Conservation (phyloP, 805 yeast species). For the Saturnispora kantuleensis region DNA sequence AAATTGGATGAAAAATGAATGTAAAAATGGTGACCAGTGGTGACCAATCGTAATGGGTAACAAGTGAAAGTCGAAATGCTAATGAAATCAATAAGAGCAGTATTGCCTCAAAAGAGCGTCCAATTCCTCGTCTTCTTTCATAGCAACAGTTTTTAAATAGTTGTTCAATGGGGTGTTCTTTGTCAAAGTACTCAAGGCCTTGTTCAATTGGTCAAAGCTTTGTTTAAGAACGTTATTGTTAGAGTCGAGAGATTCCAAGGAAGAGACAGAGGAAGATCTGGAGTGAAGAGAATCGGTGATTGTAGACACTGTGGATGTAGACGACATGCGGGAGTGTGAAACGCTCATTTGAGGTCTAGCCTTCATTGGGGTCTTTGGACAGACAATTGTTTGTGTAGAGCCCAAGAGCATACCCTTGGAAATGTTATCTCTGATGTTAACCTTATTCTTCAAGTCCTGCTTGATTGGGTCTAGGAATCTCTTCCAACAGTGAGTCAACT, state of each 20-base stretch:
- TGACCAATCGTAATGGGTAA: not conserved
- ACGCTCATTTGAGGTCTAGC: not conserved
- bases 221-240: constrained; percentile 4
- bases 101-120: constrained; percentile 27
- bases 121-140: constrained; percentile 26
- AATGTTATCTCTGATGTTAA: constrained; percentile 23
- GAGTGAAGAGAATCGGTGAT: constrained; percentile 18
- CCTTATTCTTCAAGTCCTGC: constrained; percentile 25
- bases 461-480: constrained; percentile 45
- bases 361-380: constrained; percentile 9
- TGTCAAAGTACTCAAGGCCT: constrained; percentile 10
- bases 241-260: constrained; percentile 5
- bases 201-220: constrained; percentile 1
- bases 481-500: constrained; percentile 32
- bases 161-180: constrained; percentile 18
- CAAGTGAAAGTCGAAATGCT: not conserved
- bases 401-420: constrained; percentile 22
- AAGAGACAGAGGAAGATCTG: constrained; percentile 25
- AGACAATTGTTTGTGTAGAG: constrained; percentile 23
- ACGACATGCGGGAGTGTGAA: constrained; percentile 6
- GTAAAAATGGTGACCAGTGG: not conserved
- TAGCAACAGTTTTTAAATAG: constrained; percentile 26
- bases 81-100: constrained; percentile 13
- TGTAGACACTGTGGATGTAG: constrained; percentile 11
- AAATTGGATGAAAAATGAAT: not conserved